Percentiles rank a stretch among this genome's conserved stretches.
Conservation (phyloP, 2,329 filamentous ascomycete species). For the Penicillium crustosum region DNA sequence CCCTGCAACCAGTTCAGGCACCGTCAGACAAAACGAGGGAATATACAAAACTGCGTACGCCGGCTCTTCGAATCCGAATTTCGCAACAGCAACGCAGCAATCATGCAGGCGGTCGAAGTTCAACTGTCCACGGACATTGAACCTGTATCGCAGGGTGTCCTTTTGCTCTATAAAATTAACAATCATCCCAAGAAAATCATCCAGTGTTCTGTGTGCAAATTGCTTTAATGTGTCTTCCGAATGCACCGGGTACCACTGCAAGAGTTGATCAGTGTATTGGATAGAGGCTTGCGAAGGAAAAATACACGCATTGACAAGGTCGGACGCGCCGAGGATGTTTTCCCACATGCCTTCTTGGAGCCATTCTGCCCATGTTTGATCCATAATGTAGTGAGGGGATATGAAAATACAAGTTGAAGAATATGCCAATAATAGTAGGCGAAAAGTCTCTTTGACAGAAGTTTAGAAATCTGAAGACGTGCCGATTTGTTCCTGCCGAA, state of each 20-base stretch:
- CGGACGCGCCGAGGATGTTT: neutral
- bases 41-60: conserved; percentile 31
- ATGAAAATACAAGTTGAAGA: too few species aligned
- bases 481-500: neutral
- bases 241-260: neutral
- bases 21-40: conserved; percentile 28
- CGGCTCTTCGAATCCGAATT: conserved; percentile 7
- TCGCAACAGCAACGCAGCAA: neutral
- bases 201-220: neutral
- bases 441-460: neutral
- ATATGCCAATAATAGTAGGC: neutral
- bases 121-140: neutral
- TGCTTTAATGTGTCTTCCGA: neutral
- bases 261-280: neutral
- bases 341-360: neutral
- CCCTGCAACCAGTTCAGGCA: conserved; percentile 27
- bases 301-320: neutral
- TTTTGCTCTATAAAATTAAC: neutral
- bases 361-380: neutral
- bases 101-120: neutral
- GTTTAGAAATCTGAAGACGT: neutral
- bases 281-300: neutral
- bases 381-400: neutral
- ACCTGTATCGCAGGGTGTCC: neutral
- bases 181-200: neutral